Evolutionary conservation across 2,329 filamentous ascomycete genomes (phyloP).

Genomic region (Penicillium sp.): DNA sequence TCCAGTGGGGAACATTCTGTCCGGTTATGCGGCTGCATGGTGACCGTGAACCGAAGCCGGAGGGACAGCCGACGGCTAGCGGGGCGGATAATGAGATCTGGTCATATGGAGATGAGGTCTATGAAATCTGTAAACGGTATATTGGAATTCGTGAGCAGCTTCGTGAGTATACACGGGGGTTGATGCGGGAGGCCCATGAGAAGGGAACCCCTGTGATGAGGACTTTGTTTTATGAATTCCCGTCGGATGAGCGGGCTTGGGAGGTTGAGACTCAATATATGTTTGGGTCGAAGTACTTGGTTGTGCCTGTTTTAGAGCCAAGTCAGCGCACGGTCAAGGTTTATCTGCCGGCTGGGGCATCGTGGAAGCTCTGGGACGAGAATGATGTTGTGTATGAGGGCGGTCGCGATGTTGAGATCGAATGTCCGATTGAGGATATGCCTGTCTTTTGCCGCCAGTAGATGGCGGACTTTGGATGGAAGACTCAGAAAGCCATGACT

Average conservation of each 20-base stretch:
- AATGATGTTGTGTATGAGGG: constrained; percentile 35
- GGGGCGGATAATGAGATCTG: constrained; percentile 54
- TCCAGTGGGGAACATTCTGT: constrained; percentile 66
- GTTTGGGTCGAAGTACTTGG: constrained; percentile 60
- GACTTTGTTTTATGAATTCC: constrained; percentile 63
- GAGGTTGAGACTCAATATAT: constrained; percentile 61
- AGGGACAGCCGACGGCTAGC: constrained; percentile 26
- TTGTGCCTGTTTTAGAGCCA: constrained; percentile 55
- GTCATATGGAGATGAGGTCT: constrained; percentile 62
- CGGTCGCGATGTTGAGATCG: constrained; percentile 41
- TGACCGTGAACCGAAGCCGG: constrained; percentile 57
- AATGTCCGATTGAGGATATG: constrained; percentile 48
- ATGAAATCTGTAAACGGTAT: constrained; percentile 59
- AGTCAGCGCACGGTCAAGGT: constrained; percentile 46
- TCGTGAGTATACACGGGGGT: constrained; percentile 54
- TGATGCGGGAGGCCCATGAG: constrained; percentile 61
- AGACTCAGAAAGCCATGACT: background rate
- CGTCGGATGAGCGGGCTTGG: constrained; percentile 54
- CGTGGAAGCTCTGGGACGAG: constrained; percentile 45
- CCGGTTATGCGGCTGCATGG: constrained; percentile 67
- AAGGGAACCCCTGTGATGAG: constrained; percentile 61
- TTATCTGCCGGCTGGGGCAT: constrained; percentile 52
- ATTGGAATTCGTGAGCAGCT: constrained; percentile 58
- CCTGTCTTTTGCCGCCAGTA: constrained; percentile 44
- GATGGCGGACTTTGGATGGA: background rate